Evolutionary conservation across 225 moss, liverwort and hornwort genomes (phyloP).

Genomic region (Climacium dendroides): DNA sequence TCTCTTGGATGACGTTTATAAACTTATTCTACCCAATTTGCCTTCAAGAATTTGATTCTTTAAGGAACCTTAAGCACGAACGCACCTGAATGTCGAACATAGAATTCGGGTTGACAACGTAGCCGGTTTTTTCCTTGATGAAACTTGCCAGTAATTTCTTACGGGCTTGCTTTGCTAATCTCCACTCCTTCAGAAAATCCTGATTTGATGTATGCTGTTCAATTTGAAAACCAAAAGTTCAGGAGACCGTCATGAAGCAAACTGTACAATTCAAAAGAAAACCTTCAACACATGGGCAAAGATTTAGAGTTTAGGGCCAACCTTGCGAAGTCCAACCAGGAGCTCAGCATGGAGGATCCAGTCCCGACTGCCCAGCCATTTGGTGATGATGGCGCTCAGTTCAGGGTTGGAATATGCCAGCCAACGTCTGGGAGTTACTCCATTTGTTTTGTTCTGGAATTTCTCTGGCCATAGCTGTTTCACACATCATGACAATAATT

Average conservation of each 20-base stretch:
- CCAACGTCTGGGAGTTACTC: constrained; percentile 94
- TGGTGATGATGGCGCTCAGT: constrained; percentile 70
- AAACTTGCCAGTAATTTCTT: constrained; percentile 62
- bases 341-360: constrained; percentile 75
- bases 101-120: constrained; percentile 58
- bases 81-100: constrained; percentile 84
- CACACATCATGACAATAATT: background rate
- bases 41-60: background rate
- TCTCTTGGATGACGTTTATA: background rate
- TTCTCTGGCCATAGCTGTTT: constrained; percentile 86
- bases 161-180: constrained; percentile 47
- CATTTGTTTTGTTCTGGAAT: constrained; percentile 93
- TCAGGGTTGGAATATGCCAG: constrained; percentile 82
- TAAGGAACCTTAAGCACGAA: background rate
- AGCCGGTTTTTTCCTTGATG: constrained; percentile 77
- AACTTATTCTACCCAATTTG: background rate
- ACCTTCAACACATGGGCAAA: background rate
- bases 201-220: constrained; percentile 55
- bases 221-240: background rate
- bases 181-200: constrained; percentile 71
- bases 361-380: constrained; percentile 78
- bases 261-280: background rate
- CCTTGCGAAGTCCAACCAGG: constrained; percentile 65
- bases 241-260: background rate
- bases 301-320: background rate